Evolutionary conservation across 495 filamentous ascomycete species (phyloP).

Genomic region (Xylaria longipes): DNA sequence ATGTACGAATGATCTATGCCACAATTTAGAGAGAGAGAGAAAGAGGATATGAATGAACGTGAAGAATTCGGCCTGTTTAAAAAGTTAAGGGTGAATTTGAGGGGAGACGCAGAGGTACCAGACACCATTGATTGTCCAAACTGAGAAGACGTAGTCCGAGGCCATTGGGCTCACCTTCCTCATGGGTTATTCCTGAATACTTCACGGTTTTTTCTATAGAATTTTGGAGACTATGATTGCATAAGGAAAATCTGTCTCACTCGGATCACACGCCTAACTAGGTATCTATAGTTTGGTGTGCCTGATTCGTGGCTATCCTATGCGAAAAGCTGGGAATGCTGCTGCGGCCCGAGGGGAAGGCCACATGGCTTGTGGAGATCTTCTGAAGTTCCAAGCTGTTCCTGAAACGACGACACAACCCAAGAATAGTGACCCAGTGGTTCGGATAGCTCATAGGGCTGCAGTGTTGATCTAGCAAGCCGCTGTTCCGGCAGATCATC

Average conservation of each 20-base stretch:
- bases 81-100: background rate
- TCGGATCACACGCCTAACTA: background rate
- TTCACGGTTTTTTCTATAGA: background rate
- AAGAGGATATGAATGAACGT: background rate
- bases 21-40: background rate
- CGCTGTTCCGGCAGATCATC: background rate
- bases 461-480: background rate
- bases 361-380: background rate
- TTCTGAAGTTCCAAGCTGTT: background rate
- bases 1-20: background rate
- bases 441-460: background rate
- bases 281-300: background rate
- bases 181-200: background rate
- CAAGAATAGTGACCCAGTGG: background rate
- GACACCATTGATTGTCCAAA: too few relatives aligned
- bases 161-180: background rate
- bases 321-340: background rate
- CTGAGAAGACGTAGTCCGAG: background rate
- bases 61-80: background rate
- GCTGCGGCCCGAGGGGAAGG: background rate
- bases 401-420: background rate
- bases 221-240: too few relatives aligned
- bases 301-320: background rate
- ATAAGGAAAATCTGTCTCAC: background rate
- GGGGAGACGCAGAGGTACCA: background rate